Conservation (phyloP, 2,329 filamentous ascomycete genomes). For the Aspergillus tubingensis region DNA sequence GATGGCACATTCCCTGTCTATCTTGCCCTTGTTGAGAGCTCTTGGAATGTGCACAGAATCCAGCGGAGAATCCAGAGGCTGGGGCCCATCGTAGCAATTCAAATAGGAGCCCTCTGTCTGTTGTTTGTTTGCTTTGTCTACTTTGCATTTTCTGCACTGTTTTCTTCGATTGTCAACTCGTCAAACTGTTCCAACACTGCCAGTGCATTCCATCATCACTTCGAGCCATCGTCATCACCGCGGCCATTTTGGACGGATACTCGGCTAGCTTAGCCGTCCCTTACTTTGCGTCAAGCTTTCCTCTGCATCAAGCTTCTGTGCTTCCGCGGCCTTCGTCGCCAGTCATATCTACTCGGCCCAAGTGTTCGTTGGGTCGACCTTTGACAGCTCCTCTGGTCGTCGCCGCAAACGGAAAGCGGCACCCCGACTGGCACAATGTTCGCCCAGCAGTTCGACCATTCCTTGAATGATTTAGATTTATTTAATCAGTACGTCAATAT, state of each 20-base stretch:
- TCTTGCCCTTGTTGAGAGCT: conserved; percentile 35
- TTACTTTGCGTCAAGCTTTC: conserved; percentile 24
- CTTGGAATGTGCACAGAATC: conserved; percentile 40
- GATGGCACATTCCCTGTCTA: conserved; percentile 36
- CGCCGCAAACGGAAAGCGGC: conserved; percentile 52
- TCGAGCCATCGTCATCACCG: conserved; percentile 2
- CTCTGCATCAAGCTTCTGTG: conserved; percentile 13
- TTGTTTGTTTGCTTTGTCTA: conserved; percentile 48
- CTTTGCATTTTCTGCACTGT: conserved; percentile 46
- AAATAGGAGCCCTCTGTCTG: conserved; percentile 41
- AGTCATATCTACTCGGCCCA: conserved; percentile 32
- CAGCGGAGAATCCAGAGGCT: conserved; percentile 37
- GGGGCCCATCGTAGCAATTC: conserved; percentile 34
- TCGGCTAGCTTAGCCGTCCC: conserved; percentile 24
- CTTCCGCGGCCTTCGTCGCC: conserved; percentile 22
- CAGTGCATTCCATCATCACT: conserved; percentile 25
- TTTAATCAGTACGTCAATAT: conserved; percentile 66
- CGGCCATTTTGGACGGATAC: conserved; percentile 16
- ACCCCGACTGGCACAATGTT: conserved; percentile 49
- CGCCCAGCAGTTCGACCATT: conserved; percentile 51
- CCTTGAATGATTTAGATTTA: conserved; percentile 62
- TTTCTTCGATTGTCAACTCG: conserved; percentile 39
- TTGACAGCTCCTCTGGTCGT: conserved; percentile 23
- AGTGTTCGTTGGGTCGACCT: conserved; percentile 21
- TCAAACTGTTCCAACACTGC: conserved; percentile 35